These are phyloP conservation scores for Berberis vulgaris DNA, from an alignment of 164 flowering plant species.

Conservation along the genomic window DNA sequence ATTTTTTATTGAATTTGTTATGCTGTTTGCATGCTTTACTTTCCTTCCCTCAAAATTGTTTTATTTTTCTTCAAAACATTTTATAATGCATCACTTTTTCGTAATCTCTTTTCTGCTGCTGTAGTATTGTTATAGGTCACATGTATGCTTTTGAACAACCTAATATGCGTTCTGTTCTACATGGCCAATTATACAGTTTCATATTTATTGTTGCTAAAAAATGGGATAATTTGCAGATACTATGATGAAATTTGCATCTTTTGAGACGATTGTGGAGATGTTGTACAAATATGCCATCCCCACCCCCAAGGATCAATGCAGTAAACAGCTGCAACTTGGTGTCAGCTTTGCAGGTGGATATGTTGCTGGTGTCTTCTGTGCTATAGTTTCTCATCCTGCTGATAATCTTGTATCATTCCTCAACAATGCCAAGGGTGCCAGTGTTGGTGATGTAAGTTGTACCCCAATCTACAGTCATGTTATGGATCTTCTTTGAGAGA, in stretches of 20 bases:
- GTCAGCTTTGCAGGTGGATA: slow-evolving; percentile 85
- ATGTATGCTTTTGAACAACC: too few relatives aligned
- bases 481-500: background rate
- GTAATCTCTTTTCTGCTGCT: too few relatives aligned
- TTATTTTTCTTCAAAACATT: too few relatives aligned
- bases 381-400: slow-evolving; percentile 82
- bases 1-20: too few relatives aligned
- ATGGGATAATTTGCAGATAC: slow-evolving; percentile 37
- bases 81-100: too few relatives aligned
- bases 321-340: slow-evolving; percentile 62
- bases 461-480: background rate
- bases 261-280: slow-evolving; percentile 73
- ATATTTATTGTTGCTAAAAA: background rate
- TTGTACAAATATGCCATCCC: slow-evolving; percentile 67
- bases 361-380: slow-evolving; percentile 76
- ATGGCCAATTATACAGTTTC: background rate
- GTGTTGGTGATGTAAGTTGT: slow-evolving; percentile 71
- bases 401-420: slow-evolving; percentile 90
- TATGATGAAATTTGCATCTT: slow-evolving; percentile 88
- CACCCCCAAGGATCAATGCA: slow-evolving; percentile 59
- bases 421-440: slow-evolving; percentile 83
- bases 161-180: too few relatives aligned
- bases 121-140: too few relatives aligned
- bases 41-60: too few relatives aligned
- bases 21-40: too few relatives aligned